Conservation (phyloP, 2,329 filamentous ascomycete species). For the Fonsecaea pedrosoi region DNA sequence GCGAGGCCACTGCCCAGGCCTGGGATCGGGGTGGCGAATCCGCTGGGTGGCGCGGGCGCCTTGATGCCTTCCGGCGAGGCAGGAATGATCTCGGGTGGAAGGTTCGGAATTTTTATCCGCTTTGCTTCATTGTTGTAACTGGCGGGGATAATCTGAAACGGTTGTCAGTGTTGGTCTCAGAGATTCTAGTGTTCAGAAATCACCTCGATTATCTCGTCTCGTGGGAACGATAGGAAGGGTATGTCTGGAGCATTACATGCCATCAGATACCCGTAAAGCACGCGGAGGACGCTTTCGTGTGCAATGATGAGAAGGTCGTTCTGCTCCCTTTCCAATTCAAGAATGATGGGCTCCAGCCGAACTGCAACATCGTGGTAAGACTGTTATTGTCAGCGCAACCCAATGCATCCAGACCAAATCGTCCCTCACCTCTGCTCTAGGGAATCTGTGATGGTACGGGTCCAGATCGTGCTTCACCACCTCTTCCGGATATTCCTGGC, state of each 20-base stretch:
- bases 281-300: constrained; percentile 95
- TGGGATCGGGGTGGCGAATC: constrained; percentile 53
- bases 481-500: constrained; percentile 84
- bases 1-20: constrained; percentile 48
- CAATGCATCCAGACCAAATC: background rate
- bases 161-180: constrained; percentile 9
- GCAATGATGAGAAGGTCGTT: constrained; percentile 98
- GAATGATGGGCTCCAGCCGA: constrained; percentile 93
- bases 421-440: constrained; percentile 77
- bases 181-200: constrained; percentile 37
- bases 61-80: constrained; percentile 80
- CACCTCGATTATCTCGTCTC: constrained; percentile 94
- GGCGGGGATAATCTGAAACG: constrained; percentile 79
- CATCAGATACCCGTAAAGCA: constrained; percentile 98
- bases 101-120: constrained; percentile 79
- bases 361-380: constrained; percentile 99
- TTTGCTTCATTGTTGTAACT: constrained; percentile 97
- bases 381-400: constrained; percentile 53
- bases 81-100: constrained; percentile 71
- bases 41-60: constrained; percentile 72
- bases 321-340: constrained; percentile 94
- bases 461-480: constrained; percentile 91
- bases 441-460: constrained; percentile 96
- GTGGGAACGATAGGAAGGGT: constrained; percentile 88
- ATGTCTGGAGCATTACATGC: constrained; percentile 96